These are phyloP conservation scores for Neurospora sp. DNA, from an alignment of 495 filamentous ascomycete genomes.

Conservation along the genomic window DNA sequence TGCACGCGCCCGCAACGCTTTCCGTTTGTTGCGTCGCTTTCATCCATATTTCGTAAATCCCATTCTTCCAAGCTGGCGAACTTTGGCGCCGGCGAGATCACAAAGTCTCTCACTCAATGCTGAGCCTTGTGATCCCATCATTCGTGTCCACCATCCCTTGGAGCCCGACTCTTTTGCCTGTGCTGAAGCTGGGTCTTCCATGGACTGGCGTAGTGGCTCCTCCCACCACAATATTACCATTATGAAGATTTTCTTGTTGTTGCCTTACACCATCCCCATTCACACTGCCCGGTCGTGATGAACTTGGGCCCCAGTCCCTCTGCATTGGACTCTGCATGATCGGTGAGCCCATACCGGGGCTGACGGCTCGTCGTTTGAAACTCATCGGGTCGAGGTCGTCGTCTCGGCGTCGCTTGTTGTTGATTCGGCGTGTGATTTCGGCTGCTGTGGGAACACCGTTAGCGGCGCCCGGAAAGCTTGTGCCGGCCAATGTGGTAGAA, in stretches of 20 bases:
- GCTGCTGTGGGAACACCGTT: slow-evolving; percentile 39
- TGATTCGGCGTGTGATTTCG: slow-evolving; percentile 57
- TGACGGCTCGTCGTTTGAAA: slow-evolving; percentile 90
- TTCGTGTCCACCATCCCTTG: slow-evolving; percentile 95
- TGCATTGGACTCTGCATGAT: slow-evolving; percentile 75
- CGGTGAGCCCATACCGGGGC: slow-evolving; percentile 83
- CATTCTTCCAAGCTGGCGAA: not conserved
- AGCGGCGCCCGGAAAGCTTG: slow-evolving; percentile 35
- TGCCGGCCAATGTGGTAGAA: slow-evolving; percentile 2
- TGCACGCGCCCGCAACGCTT: not conserved
- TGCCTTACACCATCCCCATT: slow-evolving; percentile 38
- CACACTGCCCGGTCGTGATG: slow-evolving; percentile 47
- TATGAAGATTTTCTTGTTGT: slow-evolving; percentile 13
- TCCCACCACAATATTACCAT: slow-evolving; percentile 15
- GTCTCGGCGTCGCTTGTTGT: slow-evolving; percentile 73
- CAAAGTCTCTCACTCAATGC: slow-evolving; percentile 25
- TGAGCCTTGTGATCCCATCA: slow-evolving; percentile 96
- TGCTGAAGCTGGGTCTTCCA: not conserved
- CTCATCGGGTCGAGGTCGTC: slow-evolving; percentile 84
- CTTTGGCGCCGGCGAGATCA: not conserved
- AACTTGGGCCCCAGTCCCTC: slow-evolving; percentile 55
- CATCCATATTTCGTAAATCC: not conserved
- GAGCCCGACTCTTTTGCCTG: slow-evolving; percentile 55
- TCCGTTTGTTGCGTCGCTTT: not conserved
- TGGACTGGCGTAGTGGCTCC: not conserved